Percentiles rank a stretch among this genome's conserved stretches.
Evolutionary conservation across 768 basidiomycete genomes (phyloP).

Genomic region (Leucocoprinus sp.): DNA sequence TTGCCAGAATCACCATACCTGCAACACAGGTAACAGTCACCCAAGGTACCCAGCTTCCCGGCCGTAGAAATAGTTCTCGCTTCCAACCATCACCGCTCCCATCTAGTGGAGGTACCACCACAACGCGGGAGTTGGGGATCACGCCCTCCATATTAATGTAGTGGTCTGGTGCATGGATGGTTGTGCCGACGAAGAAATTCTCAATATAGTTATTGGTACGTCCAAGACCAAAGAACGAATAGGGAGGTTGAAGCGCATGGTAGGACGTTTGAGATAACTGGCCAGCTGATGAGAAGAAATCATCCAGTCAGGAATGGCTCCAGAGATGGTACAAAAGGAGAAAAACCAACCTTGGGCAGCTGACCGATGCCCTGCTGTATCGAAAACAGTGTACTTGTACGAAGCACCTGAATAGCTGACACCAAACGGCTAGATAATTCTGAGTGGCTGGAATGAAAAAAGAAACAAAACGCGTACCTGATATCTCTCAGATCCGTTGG

Average conservation of each 20-base stretch:
- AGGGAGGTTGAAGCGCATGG: conserved; percentile 83
- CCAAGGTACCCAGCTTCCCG: conserved; percentile 97
- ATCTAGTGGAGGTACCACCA: conserved; percentile 61
- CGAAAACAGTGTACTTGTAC: conserved; percentile 95
- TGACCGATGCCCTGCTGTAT: conserved; percentile 79
- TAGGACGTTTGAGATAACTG: conserved; percentile 93
- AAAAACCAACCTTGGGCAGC: conserved; percentile 71
- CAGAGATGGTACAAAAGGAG: not conserved
- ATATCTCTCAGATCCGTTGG: conserved; percentile 56
- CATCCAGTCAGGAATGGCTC: conserved; percentile 8
- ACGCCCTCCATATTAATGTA: conserved; percentile 94
- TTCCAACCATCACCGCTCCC: conserved; percentile 63
- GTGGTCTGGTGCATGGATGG: conserved; percentile 61
- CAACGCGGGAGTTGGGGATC: conserved; percentile 93
- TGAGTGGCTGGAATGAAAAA: not conserved
- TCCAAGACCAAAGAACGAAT: conserved; percentile 93
- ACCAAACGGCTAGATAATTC: conserved; percentile 66
- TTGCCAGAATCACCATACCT: conserved; percentile 63
- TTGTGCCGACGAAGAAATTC: conserved; percentile 94
- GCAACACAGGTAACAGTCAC: conserved; percentile 84
- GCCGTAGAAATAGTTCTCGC: conserved; percentile 81
- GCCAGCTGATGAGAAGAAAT: conserved; percentile 44
- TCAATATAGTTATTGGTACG: conserved; percentile 99
- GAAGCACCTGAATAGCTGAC: conserved; percentile 92
- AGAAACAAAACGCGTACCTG: conserved; percentile 43